Percentiles rank a stretch among this genome's conserved stretches.
phyloP scores from a whole-genome alignment of 441 rosid species.

The Gossypium gossypioides region DNA sequence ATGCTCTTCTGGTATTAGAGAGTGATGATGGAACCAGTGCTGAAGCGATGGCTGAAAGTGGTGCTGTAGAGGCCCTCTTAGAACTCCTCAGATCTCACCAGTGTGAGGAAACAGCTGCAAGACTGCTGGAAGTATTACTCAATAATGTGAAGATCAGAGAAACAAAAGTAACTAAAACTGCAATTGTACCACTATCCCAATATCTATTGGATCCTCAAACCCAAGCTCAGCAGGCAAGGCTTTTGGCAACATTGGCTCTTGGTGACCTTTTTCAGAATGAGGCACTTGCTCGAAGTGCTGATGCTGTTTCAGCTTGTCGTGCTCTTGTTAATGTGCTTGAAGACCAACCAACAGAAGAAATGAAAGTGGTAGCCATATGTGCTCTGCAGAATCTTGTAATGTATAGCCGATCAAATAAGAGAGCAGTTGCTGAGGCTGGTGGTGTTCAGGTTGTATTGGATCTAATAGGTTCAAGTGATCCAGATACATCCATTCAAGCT shows the following conservation, averaged over 20 bases:
- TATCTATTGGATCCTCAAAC: constrained; percentile 99
- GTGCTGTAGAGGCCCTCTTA: constrained; percentile 94
- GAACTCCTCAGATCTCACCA: constrained; percentile 95
- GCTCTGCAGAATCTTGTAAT: constrained; percentile 97
- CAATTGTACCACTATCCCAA: constrained; percentile 86
- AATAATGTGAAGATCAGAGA: constrained; percentile 97
- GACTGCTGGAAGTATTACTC: constrained; percentile 85
- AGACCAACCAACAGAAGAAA: constrained; percentile 99
- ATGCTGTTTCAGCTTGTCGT: constrained; percentile 96
- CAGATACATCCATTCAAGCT: constrained; percentile 96
- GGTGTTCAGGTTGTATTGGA: constrained; percentile 98
- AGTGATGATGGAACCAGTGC: constrained; percentile 96
- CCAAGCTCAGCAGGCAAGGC: constrained; percentile 92
- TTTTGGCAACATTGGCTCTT: constrained; percentile 91
- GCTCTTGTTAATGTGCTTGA: constrained; percentile 96
- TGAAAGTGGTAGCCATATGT: constrained; percentile 99
- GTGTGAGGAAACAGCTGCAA: constrained; percentile 94
- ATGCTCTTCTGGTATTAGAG: constrained; percentile 96
- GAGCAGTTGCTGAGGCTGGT: constrained; percentile 99
- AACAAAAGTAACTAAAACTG: constrained; percentile 83
- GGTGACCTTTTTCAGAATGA: constrained; percentile 99
- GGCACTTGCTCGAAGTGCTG: constrained; percentile 88
- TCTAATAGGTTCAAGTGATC: constrained; percentile 93
- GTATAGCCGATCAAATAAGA: constrained; percentile 92
- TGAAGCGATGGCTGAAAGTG: constrained; percentile 99